Conservation (phyloP, 2,329 filamentous ascomycete genomes). For the Diaporthe nobilis region DNA sequence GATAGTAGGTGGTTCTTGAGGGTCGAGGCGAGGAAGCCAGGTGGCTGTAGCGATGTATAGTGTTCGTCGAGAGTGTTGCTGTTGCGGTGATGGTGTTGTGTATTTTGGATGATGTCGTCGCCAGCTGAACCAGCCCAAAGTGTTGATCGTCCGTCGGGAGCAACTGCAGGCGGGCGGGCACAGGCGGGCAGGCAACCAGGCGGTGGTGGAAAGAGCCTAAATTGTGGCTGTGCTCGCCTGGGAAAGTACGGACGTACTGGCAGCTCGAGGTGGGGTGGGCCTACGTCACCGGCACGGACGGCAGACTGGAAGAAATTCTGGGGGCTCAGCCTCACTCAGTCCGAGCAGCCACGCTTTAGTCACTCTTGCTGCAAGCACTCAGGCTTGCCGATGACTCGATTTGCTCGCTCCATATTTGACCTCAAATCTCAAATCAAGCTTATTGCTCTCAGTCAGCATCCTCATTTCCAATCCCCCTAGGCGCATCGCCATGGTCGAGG, state of each 20-base stretch:
- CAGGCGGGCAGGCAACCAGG: not conserved
- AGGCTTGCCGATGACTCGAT: conserved; percentile 9
- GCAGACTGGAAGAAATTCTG: not conserved
- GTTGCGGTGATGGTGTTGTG: conserved; percentile 8
- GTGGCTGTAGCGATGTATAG: not conserved
- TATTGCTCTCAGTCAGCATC: not conserved
- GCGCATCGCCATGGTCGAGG: not conserved
- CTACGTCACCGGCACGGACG: conserved; percentile 17
- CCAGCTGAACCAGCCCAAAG: conserved; percentile 1
- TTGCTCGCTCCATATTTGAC: not conserved
- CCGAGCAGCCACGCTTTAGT: too few species aligned
- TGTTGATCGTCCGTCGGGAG: conserved; percentile 25
- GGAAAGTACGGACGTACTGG: too few species aligned
- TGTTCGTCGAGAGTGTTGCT: conserved; percentile 1
- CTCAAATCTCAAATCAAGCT: not conserved
- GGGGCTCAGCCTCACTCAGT: conserved; percentile 7
- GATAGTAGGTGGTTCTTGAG: not conserved
- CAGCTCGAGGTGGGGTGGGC: not conserved
- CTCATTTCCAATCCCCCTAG: not conserved
- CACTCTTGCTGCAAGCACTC: conserved; percentile 15
- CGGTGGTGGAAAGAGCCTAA: conserved; percentile 6
- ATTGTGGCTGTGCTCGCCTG: conserved; percentile 6
- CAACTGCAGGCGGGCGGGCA: not conserved
- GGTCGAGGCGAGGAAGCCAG: not conserved
- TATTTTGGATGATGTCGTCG: conserved; percentile 19